Evolutionary conservation across 805 yeast species (phyloP).

Genomic region (Phaffomyces thermotolerans): DNA sequence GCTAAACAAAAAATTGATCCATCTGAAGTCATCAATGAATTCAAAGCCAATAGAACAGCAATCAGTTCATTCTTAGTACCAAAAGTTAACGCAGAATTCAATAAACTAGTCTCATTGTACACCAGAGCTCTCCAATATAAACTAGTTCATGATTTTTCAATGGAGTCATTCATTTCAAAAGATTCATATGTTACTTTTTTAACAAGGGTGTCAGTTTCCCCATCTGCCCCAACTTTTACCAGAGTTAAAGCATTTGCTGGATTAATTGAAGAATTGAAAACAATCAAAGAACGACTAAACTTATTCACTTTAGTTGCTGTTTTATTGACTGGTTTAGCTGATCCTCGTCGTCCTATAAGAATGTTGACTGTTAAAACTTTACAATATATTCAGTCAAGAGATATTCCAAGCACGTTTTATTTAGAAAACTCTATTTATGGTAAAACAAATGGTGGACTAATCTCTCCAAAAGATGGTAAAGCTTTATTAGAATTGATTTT

Average conservation of each 20-base stretch:
- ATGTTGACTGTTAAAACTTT: slow-evolving; percentile 32
- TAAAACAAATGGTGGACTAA: slow-evolving; percentile 38
- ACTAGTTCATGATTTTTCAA: slow-evolving; percentile 21
- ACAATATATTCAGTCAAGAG: slow-evolving; percentile 30
- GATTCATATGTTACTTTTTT: slow-evolving; percentile 51
- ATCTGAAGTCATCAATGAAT: slow-evolving; percentile 11
- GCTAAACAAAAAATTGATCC: slow-evolving; percentile 8
- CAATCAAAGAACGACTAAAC: slow-evolving; percentile 31
- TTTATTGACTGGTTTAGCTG: slow-evolving; percentile 46
- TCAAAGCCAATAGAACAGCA: slow-evolving; percentile 13
- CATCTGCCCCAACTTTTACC: slow-evolving; percentile 50
- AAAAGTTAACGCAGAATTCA: slow-evolving; percentile 34
- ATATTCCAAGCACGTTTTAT: slow-evolving; percentile 33
- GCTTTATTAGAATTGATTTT: slow-evolving; percentile 34
- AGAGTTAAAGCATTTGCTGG: slow-evolving; percentile 43
- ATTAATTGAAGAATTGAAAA: slow-evolving; percentile 28
- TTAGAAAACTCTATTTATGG: slow-evolving; percentile 57
- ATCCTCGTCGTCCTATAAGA: slow-evolving; percentile 45
- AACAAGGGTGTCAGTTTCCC: slow-evolving; percentile 48
- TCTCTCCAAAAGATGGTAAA: slow-evolving; percentile 60
- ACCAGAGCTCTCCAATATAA: slow-evolving; percentile 34
- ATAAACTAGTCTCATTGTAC: slow-evolving; percentile 34
- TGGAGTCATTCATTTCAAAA: slow-evolving; percentile 29
- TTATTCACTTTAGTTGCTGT: slow-evolving; percentile 54
- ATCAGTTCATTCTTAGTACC: slow-evolving; percentile 30